Evolutionary conservation across 192 early-diverging fungal genomes (phyloP).

Genomic region (Backusella parvicylindrica): DNA sequence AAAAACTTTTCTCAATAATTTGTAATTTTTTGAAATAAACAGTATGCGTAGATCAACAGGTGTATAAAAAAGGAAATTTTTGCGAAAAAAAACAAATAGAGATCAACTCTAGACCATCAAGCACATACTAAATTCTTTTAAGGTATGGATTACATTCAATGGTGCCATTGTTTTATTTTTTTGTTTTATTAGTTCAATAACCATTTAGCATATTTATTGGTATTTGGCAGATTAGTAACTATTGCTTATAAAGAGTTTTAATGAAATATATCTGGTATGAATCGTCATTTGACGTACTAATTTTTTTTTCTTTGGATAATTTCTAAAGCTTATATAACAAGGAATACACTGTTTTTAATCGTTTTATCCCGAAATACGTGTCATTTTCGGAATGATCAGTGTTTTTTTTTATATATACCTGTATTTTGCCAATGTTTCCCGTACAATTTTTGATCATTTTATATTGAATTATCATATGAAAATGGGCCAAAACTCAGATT

Average conservation of each 20-base stretch:
- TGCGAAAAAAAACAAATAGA: neutral
- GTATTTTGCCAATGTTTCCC: neutral
- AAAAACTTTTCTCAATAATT: too few species aligned
- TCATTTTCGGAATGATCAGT: neutral
- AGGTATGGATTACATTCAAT: neutral
- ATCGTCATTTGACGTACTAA: neutral
- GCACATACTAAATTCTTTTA: neutral
- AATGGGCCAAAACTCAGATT: neutral
- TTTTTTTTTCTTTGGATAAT: neutral
- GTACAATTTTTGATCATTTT: neutral
- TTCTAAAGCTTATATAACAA: neutral
- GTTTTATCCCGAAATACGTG: neutral
- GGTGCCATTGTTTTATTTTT: neutral
- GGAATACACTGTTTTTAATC: neutral
- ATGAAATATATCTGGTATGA: neutral
- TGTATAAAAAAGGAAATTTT: neutral
- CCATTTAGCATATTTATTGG: neutral
- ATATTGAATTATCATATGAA: neutral
- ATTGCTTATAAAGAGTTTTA: neutral
- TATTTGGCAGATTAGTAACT: neutral
- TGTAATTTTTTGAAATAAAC: too few species aligned
- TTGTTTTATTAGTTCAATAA: neutral
- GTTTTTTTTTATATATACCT: conserved; percentile 1
- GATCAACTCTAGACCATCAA: neutral
- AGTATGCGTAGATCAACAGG: neutral